Evolutionary conservation across 2,329 filamentous ascomycete species (phyloP).

Genomic region (Coleophoma cylindrospora): DNA sequence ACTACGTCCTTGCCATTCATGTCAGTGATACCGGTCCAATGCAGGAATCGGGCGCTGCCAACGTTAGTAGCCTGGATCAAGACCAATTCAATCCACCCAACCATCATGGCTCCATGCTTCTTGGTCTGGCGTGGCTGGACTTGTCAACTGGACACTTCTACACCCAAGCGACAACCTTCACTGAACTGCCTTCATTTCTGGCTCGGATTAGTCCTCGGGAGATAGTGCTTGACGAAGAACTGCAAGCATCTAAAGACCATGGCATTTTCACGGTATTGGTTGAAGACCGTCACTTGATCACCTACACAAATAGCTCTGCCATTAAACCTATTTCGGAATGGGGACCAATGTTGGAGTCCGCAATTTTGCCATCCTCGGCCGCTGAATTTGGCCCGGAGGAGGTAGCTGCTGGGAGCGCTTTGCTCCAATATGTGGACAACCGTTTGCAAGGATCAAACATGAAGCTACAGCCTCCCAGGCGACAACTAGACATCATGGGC

Average conservation of each 20-base stretch:
- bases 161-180: conserved; percentile 69
- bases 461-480: conserved; percentile 77
- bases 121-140: conserved; percentile 91
- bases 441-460: conserved; percentile 73
- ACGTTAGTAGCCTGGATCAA: neutral
- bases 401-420: conserved; percentile 67
- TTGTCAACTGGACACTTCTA: conserved; percentile 92
- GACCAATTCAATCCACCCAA: neutral
- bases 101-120: conserved; percentile 27
- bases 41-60: conserved; percentile 11
- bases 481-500: conserved; percentile 75
- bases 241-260: conserved; percentile 53
- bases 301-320: conserved; percentile 53
- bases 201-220: conserved; percentile 81
- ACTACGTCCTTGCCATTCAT: conserved; percentile 83
- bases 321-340: conserved; percentile 46
- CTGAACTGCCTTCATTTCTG: conserved; percentile 71
- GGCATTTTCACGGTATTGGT: conserved; percentile 63
- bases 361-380: conserved; percentile 49
- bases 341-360: conserved; percentile 71
- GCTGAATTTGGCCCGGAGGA: conserved; percentile 63
- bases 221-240: conserved; percentile 67
- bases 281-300: conserved; percentile 72
- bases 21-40: conserved; percentile 30
- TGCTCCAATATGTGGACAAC: conserved; percentile 81